Evolutionary conservation across 352 stramenopile genomes (phyloP).

Genomic region (Phytophthora sp.): DNA sequence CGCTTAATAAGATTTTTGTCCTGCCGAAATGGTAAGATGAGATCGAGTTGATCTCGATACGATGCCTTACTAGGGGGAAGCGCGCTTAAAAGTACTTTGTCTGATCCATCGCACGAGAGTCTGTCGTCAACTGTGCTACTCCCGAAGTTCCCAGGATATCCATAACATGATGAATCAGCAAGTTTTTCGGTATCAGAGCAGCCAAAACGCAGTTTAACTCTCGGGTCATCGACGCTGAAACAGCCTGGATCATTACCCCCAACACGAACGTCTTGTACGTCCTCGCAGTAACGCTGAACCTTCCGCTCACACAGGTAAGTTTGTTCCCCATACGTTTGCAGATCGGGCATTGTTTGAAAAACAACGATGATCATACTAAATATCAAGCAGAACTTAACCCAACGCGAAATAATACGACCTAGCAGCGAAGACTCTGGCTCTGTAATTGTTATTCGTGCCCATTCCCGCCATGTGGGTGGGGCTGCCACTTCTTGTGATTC

Average conservation of each 20-base stretch:
- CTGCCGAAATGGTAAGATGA: conserved; percentile 58
- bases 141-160: conserved; percentile 61
- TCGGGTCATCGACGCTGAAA: conserved; percentile 51
- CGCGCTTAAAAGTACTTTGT: conserved; percentile 19
- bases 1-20: conserved; percentile 43
- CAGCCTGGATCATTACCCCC: conserved; percentile 62
- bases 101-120: conserved; percentile 51
- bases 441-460: conserved; percentile 43
- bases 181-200: conserved; percentile 51
- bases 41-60: conserved; percentile 34
- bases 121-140: conserved; percentile 27
- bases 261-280: conserved; percentile 19
- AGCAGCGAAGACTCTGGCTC: conserved; percentile 53
- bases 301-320: conserved; percentile 67
- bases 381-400: conserved; percentile 71
- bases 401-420: conserved; percentile 49
- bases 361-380: conserved; percentile 80
- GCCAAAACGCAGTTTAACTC: conserved; percentile 46
- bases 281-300: conserved; percentile 59
- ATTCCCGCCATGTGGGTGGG: conserved; percentile 39
- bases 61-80: conserved; percentile 4
- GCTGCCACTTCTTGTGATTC: conserved; percentile 45
- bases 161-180: conserved; percentile 54
- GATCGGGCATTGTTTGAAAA: conserved; percentile 80
- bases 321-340: conserved; percentile 72